Evolutionary conservation across 179 eudicot species (phyloP).

Genomic region (Spinacia oleracea): DNA sequence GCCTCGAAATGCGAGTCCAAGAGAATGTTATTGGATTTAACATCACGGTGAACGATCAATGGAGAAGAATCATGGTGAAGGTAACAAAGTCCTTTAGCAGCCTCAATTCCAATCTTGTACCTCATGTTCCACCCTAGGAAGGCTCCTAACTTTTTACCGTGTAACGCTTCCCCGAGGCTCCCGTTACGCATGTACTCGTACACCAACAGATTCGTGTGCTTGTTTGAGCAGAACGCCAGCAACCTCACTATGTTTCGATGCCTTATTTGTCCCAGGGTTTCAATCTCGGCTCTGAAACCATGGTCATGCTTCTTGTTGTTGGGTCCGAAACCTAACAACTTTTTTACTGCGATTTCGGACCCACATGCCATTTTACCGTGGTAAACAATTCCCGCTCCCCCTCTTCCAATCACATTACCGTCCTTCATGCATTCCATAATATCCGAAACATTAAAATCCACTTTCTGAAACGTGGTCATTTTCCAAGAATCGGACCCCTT

Average conservation of each 20-base stretch:
- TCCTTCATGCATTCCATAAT: slow-evolving; percentile 84
- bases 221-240: slow-evolving; percentile 80
- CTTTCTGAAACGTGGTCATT: slow-evolving; percentile 72
- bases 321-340: slow-evolving; percentile 61
- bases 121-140: slow-evolving; percentile 76
- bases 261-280: slow-evolving; percentile 82
- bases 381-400: slow-evolving; percentile 94
- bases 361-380: slow-evolving; percentile 86
- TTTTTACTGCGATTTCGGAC: slow-evolving; percentile 81
- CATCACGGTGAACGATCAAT: slow-evolving; percentile 81
- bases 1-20: slow-evolving; percentile 77
- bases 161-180: slow-evolving; percentile 86
- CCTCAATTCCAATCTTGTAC: slow-evolving; percentile 78
- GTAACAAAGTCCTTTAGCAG: slow-evolving; percentile 83
- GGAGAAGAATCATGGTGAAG: slow-evolving; percentile 95
- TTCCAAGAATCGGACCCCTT: slow-evolving; percentile 59
- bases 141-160: slow-evolving; percentile 66
- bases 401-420: slow-evolving; percentile 85
- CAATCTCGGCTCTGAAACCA: slow-evolving; percentile 81
- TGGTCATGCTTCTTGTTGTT: slow-evolving; percentile 64
- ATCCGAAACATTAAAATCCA: slow-evolving; percentile 64
- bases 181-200: slow-evolving; percentile 96
- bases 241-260: slow-evolving; percentile 82
- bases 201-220: slow-evolving; percentile 68
- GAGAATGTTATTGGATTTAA: slow-evolving; percentile 83